A percentile compares a stretch with the other conserved stretches of the same genome.
Evolutionary conservation across 345 rosid species (phyloP).

Genomic region (Sonneratia alba): DNA sequence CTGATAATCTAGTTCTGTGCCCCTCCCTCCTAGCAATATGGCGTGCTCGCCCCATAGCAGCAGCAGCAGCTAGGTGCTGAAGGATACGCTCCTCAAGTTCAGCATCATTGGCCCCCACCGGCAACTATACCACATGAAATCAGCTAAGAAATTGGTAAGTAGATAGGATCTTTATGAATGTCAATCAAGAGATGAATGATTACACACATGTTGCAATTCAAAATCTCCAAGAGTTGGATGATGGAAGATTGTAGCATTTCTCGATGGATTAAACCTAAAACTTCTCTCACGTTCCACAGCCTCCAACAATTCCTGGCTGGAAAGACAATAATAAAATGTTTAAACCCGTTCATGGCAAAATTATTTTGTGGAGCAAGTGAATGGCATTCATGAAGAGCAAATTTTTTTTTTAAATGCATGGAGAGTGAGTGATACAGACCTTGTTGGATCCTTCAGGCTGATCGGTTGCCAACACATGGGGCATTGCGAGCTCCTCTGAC

Average conservation of each 20-base stretch:
- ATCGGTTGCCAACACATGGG: constrained; percentile 98
- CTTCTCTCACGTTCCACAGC: constrained; percentile 79
- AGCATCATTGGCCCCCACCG: constrained; percentile 62
- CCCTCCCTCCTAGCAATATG: constrained; percentile 77
- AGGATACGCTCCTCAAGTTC: constrained; percentile 94
- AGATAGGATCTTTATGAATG: neutral
- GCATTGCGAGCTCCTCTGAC: constrained; percentile 97
- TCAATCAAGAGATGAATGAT: constrained; percentile 8
- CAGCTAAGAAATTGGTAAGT: neutral
- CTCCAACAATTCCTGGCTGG: constrained; percentile 90
- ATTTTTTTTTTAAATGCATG: neutral
- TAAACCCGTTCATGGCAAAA: too few relatives aligned
- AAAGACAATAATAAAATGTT: constrained; percentile 11
- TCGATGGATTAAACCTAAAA: constrained; percentile 58
- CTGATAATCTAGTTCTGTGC: constrained; percentile 62
- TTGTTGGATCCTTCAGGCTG: constrained; percentile 77
- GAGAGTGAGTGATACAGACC: constrained; percentile 27
- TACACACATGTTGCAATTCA: constrained; percentile 82
- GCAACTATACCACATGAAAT: constrained; percentile 41
- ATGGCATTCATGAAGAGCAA: neutral
- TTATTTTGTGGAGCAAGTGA: neutral
- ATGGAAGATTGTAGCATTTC: constrained; percentile 81
- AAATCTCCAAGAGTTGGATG: constrained; percentile 95
- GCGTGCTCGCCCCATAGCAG: constrained; percentile 92
- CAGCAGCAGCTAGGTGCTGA: constrained; percentile 93